Conservation (phyloP, 2,329 filamentous ascomycete species). For the Colletotrichum costaricense region DNA sequence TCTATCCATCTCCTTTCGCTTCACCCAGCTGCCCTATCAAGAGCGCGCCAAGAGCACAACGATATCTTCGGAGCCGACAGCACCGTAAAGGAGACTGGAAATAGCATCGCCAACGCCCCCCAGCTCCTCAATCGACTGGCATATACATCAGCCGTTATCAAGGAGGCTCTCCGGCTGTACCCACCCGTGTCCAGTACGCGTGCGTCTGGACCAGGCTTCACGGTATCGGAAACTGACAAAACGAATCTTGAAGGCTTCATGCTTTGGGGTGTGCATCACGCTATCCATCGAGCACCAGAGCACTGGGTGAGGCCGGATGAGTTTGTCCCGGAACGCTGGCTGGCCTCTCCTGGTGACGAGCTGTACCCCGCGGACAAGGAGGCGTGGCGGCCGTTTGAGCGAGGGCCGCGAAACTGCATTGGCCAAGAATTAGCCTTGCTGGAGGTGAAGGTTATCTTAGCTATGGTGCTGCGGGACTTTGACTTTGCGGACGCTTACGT, state of each 20-base stretch:
- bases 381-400: constrained; percentile 58
- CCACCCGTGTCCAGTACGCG: constrained; percentile 58
- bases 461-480: constrained; percentile 48
- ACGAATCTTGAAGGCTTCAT: constrained; percentile 50
- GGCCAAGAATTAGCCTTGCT: constrained; percentile 52
- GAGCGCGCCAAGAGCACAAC: constrained; percentile 44
- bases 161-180: constrained; percentile 64
- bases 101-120: constrained; percentile 53
- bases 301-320: constrained; percentile 51
- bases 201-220: constrained; percentile 46
- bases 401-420: constrained; percentile 47
- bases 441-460: constrained; percentile 61
- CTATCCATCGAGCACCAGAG: constrained; percentile 51
- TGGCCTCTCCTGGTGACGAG: constrained; percentile 44
- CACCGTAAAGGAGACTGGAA: constrained; percentile 48
- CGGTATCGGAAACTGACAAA: constrained; percentile 52
- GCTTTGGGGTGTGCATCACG: constrained; percentile 37
- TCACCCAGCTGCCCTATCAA: constrained; percentile 39
- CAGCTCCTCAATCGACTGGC: constrained; percentile 60
- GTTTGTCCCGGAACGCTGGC: constrained; percentile 58
- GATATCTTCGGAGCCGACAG: constrained; percentile 58
- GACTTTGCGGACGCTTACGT: constrained; percentile 4
- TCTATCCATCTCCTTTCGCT: constrained; percentile 38
- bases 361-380: constrained; percentile 51
- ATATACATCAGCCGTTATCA: constrained; percentile 63